Evolutionary conservation across 192 early-diverging fungal genomes (phyloP).

Genomic region (Coemansia sp.): DNA sequence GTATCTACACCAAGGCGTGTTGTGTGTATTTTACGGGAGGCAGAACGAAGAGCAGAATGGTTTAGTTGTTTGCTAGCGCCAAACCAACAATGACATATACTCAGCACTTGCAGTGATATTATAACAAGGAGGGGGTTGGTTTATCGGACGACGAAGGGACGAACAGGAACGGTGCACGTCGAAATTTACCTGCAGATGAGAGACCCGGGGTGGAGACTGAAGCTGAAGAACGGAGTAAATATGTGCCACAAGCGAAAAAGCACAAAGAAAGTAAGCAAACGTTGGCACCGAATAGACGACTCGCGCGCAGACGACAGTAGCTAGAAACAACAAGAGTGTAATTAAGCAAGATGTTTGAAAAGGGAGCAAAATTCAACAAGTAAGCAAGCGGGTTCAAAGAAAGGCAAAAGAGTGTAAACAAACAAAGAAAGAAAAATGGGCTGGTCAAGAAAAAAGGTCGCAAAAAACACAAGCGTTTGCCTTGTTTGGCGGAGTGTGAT

Average conservation of each 20-base stretch:
- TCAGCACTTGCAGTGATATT: too few species aligned
- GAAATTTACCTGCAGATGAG: slow-evolving; percentile 20
- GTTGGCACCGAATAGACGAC: neutral
- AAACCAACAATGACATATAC: neutral
- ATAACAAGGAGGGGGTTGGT: too few species aligned
- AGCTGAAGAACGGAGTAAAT: neutral
- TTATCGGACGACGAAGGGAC: neutral
- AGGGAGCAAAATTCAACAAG: neutral
- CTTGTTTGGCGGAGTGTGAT: neutral
- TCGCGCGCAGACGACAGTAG: neutral
- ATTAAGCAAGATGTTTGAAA: neutral
- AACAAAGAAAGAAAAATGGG: neutral
- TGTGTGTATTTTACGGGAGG: too few species aligned
- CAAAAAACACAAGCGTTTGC: neutral
- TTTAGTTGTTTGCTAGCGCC: neutral
- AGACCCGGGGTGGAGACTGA: neutral
- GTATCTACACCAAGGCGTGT: too few species aligned
- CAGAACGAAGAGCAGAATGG: neutral
- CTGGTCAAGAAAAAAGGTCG: neutral
- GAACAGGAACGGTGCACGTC: neutral
- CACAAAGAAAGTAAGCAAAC: neutral
- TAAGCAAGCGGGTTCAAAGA: too few species aligned
- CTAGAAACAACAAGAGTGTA: neutral
- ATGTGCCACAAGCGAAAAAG: neutral
- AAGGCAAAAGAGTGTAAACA: neutral